phyloP scores from a whole-genome alignment of 2,329 filamentous ascomycete species.

The Ophiostoma australiae region DNA sequence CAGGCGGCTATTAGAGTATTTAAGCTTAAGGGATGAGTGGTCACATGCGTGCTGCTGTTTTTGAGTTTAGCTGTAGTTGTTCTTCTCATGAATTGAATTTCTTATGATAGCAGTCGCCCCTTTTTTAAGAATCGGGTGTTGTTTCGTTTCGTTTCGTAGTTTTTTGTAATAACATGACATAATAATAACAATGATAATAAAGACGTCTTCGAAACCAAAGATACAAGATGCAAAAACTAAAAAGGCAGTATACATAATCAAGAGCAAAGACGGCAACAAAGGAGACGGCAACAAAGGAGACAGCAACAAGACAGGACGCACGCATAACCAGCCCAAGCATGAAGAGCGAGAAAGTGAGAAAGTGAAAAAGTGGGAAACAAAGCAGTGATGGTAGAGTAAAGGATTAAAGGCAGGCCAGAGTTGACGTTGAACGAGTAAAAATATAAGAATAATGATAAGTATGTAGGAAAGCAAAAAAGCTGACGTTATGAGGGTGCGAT shows the following conservation, averaged over 20 bases:
- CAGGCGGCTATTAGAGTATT: background rate
- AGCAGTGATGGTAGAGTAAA: background rate
- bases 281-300: background rate
- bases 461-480: background rate
- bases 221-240: background rate
- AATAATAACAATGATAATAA: constrained; percentile 6
- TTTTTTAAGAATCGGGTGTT: background rate
- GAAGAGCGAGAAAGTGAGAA: background rate
- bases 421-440: background rate
- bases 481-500: background rate
- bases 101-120: background rate
- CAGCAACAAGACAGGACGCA: background rate
- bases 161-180: background rate
- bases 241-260: background rate
- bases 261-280: background rate
- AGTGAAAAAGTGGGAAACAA: background rate
- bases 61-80: background rate
- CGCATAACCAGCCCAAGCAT: constrained; percentile 1
- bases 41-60: background rate
- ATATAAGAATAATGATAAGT: background rate
- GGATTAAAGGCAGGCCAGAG: background rate
- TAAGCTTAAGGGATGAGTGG: too few relatives aligned
- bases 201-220: background rate
- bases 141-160: background rate
- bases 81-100: background rate